Conservation (phyloP, 805 yeast genomes). For the Millerozyma miso region DNA sequence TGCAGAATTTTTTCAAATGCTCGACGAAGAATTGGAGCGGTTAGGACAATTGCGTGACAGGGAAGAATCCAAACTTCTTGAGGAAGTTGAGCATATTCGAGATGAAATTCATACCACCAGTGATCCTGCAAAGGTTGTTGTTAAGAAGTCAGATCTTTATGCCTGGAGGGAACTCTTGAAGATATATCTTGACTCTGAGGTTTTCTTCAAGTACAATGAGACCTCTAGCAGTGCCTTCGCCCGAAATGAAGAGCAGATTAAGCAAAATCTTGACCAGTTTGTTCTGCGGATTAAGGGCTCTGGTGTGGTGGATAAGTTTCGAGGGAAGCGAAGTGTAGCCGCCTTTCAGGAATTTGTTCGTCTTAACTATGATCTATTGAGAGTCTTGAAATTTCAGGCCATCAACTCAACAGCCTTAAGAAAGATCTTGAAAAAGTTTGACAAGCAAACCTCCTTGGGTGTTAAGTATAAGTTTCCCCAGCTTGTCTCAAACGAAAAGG, state of each 20-base stretch:
- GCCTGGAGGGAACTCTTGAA: constrained; percentile 68
- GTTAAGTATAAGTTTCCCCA: constrained; percentile 45
- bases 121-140: constrained; percentile 26
- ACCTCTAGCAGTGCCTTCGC: constrained; percentile 37
- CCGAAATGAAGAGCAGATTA: constrained; percentile 43
- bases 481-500: constrained; percentile 37
- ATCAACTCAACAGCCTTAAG: constrained; percentile 60
- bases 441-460: constrained; percentile 60
- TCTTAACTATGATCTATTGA: constrained; percentile 52
- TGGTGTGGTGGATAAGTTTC: constrained; percentile 38
- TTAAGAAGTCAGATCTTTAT: constrained; percentile 50
- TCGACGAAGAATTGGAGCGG: constrained; percentile 49
- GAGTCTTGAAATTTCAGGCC: constrained; percentile 55
- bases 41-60: constrained; percentile 41
- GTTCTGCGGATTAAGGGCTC: constrained; percentile 34
- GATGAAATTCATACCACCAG: constrained; percentile 34
- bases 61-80: constrained; percentile 41
- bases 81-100: constrained; percentile 41
- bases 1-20: constrained; percentile 54
- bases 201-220: constrained; percentile 55
- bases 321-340: constrained; percentile 38
- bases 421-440: constrained; percentile 72
- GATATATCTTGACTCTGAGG: constrained; percentile 60
- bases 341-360: constrained; percentile 49
- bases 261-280: constrained; percentile 40